Percentiles rank a stretch among this genome's conserved stretches.
These are phyloP conservation scores for Talaromyces amestolkiae DNA, from an alignment of 2,329 filamentous ascomycete genomes.

Conservation along the genomic window DNA sequence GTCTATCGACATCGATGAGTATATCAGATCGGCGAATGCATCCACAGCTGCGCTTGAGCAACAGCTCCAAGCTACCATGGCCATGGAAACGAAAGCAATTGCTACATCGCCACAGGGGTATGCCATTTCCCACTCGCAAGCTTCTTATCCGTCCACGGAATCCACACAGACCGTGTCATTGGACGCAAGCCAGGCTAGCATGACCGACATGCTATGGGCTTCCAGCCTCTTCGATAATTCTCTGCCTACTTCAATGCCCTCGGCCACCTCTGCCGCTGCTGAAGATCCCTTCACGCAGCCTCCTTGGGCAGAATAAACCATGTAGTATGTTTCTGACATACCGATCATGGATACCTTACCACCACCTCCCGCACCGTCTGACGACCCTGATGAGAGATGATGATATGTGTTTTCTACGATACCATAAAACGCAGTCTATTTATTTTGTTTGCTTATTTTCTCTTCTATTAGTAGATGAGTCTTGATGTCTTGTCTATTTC, in stretches of 20 bases:
- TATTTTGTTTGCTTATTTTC: constrained; percentile 5
- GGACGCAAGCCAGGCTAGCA: constrained; percentile 25
- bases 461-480: neutral
- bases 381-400: constrained; percentile 48
- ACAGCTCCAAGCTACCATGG: constrained; percentile 39
- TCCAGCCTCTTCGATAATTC: constrained; percentile 30
- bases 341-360: constrained; percentile 33
- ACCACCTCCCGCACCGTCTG: constrained; percentile 29
- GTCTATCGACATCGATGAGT: constrained; percentile 45
- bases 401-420: constrained; percentile 37
- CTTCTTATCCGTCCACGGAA: constrained; percentile 22
- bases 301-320: constrained; percentile 28
- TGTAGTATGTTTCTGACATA: neutral
- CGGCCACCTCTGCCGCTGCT: constrained; percentile 22
- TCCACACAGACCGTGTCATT: constrained; percentile 19
- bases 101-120: constrained; percentile 33
- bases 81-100: constrained; percentile 34
- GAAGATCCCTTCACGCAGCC: constrained; percentile 35
- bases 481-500: constrained; percentile 1
- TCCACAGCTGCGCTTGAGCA: constrained; percentile 41
- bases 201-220: constrained; percentile 36
- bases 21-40: constrained; percentile 43
- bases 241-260: constrained; percentile 12
- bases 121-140: constrained; percentile 28
- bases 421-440: constrained; percentile 19